Percentiles rank a stretch among this genome's conserved stretches.
Conservation (phyloP, 495 filamentous ascomycete species). For the Tuber melanosporum region DNA sequence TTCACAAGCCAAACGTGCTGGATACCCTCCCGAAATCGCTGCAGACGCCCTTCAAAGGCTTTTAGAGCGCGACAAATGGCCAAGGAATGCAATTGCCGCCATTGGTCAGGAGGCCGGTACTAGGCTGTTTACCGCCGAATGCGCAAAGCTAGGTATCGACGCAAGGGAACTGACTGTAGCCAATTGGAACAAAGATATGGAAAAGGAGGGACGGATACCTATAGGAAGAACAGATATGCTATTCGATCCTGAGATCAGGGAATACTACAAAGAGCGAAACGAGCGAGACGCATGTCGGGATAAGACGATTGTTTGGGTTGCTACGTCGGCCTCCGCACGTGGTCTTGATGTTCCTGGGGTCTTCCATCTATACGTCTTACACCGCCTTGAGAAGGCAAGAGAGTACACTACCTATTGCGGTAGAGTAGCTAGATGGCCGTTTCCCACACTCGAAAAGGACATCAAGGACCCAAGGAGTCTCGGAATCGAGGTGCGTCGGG, state of each 20-base stretch:
- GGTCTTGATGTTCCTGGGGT: conserved; percentile 35
- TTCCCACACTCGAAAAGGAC: conserved; percentile 6
- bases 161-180: conserved; percentile 12
- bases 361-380: conserved; percentile 35
- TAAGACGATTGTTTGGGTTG: conserved; percentile 35
- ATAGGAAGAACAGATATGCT: conserved; percentile 36
- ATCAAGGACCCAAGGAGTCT: conserved; percentile 13
- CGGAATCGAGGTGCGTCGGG: conserved; percentile 14
- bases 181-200: conserved; percentile 28
- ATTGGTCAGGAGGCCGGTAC: conserved; percentile 12
- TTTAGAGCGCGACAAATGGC: conserved; percentile 36
- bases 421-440: conserved; percentile 39
- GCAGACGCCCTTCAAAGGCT: conserved; percentile 18
- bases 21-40: conserved; percentile 28
- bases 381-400: conserved; percentile 29
- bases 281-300: conserved; percentile 11
- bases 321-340: conserved; percentile 22
- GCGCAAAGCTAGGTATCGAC: conserved; percentile 15
- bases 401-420: conserved; percentile 39
- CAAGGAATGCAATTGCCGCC: conserved; percentile 28
- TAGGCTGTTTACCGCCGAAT: conserved; percentile 3
- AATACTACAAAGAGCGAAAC: background rate
- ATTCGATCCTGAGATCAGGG: conserved; percentile 4
- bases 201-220: conserved; percentile 13
- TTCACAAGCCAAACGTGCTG: conserved; percentile 8